Conservation (phyloP, 495 filamentous ascomycete genomes). For the Aspergillus olivimuriae region DNA sequence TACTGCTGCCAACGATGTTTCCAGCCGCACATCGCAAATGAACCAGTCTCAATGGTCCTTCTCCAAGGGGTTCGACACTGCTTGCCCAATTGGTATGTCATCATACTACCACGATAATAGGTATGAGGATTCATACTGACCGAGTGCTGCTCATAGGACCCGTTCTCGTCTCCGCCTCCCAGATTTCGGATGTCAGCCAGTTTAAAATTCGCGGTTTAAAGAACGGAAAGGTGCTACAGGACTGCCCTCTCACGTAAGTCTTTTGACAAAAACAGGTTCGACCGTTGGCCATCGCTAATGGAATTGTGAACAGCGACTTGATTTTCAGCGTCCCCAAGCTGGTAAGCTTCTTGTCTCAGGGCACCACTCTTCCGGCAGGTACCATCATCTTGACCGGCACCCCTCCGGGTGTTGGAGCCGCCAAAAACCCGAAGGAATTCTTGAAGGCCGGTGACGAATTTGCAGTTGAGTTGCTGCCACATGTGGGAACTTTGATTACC, state of each 20-base stretch:
- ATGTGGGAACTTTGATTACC: slow-evolving; percentile 36
- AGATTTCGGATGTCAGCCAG: slow-evolving; percentile 56
- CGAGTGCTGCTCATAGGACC: slow-evolving; percentile 31
- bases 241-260: slow-evolving; percentile 47
- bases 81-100: slow-evolving; percentile 61
- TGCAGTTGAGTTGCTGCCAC: slow-evolving; percentile 46
- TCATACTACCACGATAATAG: background rate
- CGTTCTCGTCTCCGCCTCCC: slow-evolving; percentile 45
- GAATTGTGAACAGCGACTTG: slow-evolving; percentile 47
- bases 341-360: slow-evolving; percentile 67
- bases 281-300: background rate
- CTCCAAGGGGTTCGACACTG: slow-evolving; percentile 79
- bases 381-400: slow-evolving; percentile 85
- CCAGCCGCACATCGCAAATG: slow-evolving; percentile 72
- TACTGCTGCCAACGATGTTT: slow-evolving; percentile 74
- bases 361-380: slow-evolving; percentile 72
- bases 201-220: slow-evolving; percentile 59
- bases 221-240: slow-evolving; percentile 66
- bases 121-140: background rate
- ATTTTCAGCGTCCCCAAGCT: slow-evolving; percentile 72
- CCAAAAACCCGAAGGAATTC: slow-evolving; percentile 49
- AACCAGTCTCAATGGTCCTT: slow-evolving; percentile 75
- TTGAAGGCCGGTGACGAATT: slow-evolving; percentile 56
- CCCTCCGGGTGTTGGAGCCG: slow-evolving; percentile 45
- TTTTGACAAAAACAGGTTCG: background rate